Evolutionary conservation across 257 asterid genomes (phyloP), one percentile per base, ranked within the genome.

Genomic region (Nicotiana benthamiana): DNA sequence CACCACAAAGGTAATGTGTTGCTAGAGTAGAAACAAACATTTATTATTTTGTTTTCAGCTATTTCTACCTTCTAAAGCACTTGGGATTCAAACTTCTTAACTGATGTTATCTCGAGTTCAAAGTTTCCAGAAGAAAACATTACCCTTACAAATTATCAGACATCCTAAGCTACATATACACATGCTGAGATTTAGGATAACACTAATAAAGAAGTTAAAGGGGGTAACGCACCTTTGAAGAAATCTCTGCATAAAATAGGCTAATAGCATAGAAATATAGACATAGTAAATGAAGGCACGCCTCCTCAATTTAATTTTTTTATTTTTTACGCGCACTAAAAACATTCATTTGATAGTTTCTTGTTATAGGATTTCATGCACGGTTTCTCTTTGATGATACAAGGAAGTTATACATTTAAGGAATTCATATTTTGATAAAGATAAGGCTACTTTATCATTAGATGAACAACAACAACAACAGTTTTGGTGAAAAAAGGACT

Each of bases 291-390:
- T 36, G 56, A 68, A 20, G 56, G 20, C 56, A 40, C 43, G 11
- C 76, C 56, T 18, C 28, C 53, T 36, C 32, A 36, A 36, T 3
- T 46, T 36, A 51, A n/a, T 36, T 36, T 67, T n/a, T 5, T 36
- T 40, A 40, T 6, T 68, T 18, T 9, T 40, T 68, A 68, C 4
- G 10, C 5, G 18, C 32, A n/a, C n/a, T 68, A 36, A n/a, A 40
- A 68, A 20, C 30, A 36, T 40, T 28, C 54, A 40, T 68, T 68
- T 20, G 30, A 36, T 68, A 68, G 76, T 36, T 68, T 36, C n/a
- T 68, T 68, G 76, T 36, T 48, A 68, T 68, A 68, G 54, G 30
- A 68, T 68, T 20, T 68, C 76, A 68, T 67, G 54, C 54, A 67
- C 18, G 2, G n/a, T 68, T 68, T 20, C 56, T 68, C 56, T 40